phyloP scores from a whole-genome alignment of 768 basidiomycete species.

The Cystobasidium ongulense region DNA sequence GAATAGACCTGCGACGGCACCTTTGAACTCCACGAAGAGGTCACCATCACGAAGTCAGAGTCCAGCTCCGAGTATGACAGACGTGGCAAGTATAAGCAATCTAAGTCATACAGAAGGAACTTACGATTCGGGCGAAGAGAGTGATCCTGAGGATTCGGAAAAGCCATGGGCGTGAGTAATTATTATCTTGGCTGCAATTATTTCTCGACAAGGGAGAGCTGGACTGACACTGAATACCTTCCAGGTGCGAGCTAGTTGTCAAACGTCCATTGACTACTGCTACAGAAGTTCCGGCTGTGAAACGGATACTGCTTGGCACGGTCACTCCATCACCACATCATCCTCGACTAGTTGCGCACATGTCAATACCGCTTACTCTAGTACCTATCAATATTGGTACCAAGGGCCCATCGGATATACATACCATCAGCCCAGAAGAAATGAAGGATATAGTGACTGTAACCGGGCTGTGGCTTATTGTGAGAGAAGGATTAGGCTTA shows the following conservation, averaged over 20 bases:
- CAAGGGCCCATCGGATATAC: not conserved
- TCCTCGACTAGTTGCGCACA: slow-evolving; percentile 82
- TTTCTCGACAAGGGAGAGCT: no score
- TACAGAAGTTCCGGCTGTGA: not conserved
- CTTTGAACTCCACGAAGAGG: not conserved
- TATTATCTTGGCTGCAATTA: no score
- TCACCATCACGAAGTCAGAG: not conserved
- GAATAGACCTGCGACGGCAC: not conserved
- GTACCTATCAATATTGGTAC: slow-evolving; percentile 54
- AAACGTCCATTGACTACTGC: not conserved
- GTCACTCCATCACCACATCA: slow-evolving; percentile 89
- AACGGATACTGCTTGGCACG: slow-evolving; percentile 63
- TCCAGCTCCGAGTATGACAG: not conserved
- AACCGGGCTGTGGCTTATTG: slow-evolving; percentile 31
- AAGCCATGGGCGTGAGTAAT: slow-evolving; percentile 76
- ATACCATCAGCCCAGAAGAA: slow-evolving; percentile 24
- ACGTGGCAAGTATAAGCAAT: not conserved
- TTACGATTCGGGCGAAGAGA: slow-evolving; percentile 58
- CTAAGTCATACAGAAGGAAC: slow-evolving; percentile 34
- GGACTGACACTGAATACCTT: not conserved
- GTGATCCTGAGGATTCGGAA: slow-evolving; percentile 92
- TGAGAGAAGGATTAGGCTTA: slow-evolving; percentile 20
- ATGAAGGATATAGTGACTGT: slow-evolving; percentile 32
- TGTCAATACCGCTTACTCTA: slow-evolving; percentile 82
- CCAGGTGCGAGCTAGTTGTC: slow-evolving; percentile 24